Conservation (phyloP, 1,284 basidiomycete genomes). For the Apiotrichum sp. region DNA sequence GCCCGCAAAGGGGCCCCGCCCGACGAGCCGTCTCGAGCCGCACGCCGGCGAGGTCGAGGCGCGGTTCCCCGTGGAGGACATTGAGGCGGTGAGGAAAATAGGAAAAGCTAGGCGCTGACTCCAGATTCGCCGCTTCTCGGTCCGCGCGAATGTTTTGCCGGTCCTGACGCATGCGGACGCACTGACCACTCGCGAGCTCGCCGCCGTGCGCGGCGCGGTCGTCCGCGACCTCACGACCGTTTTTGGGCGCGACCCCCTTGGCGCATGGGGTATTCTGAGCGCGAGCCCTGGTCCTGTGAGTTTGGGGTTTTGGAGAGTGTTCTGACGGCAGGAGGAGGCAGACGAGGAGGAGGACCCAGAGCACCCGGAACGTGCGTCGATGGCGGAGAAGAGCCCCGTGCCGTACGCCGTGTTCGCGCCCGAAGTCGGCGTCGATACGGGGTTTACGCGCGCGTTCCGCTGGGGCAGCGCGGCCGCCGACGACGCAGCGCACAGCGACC, state of each 20-base stretch:
- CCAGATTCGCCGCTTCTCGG: slow-evolving; percentile 32
- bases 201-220: slow-evolving; percentile 21
- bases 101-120: not conserved
- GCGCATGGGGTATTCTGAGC: slow-evolving; percentile 11
- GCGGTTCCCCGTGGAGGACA: slow-evolving; percentile 13
- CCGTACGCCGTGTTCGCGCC: slow-evolving; percentile 27
- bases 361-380: not conserved
- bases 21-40: slow-evolving; percentile 2
- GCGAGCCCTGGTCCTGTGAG: slow-evolving; percentile 8
- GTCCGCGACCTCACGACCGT: slow-evolving; percentile 24
- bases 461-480: slow-evolving; percentile 37
- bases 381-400: slow-evolving; percentile 10
- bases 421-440: slow-evolving; percentile 4
- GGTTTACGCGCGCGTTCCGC: slow-evolving; percentile 22
- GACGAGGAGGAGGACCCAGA: not conserved
- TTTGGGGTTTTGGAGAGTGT: not conserved
- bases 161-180: slow-evolving; percentile 35
- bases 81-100: slow-evolving; percentile 13
- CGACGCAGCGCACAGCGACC: slow-evolving; percentile 29
- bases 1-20: not conserved
- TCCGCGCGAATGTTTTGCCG: slow-evolving; percentile 37
- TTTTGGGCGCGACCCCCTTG: slow-evolving; percentile 17
- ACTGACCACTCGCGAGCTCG: slow-evolving; percentile 30
- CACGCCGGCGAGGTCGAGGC: slow-evolving; percentile 6
- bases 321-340: not conserved